These are phyloP conservation scores for Cicer judaicum DNA, from an alignment of 306 rosid genomes.

Conservation along the genomic window DNA sequence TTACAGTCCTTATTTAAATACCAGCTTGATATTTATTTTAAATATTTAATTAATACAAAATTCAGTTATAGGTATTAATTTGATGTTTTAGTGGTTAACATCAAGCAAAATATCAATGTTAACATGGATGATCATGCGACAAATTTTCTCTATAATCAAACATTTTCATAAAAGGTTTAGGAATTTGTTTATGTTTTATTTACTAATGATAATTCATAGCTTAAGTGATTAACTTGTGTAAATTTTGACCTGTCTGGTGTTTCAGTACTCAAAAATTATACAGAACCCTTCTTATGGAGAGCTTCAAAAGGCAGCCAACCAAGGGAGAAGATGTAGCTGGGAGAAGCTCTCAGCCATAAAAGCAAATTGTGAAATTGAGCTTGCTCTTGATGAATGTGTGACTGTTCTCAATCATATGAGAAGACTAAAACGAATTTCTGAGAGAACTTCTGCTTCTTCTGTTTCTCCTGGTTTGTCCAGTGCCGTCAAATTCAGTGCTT, in stretches of 20 bases:
- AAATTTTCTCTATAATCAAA: constrained; percentile 15
- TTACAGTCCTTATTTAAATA: neutral
- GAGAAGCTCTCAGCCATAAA: constrained; percentile 96
- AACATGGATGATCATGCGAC: neutral
- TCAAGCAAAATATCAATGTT: constrained; percentile 2
- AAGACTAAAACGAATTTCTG: constrained; percentile 75
- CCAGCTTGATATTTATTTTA: constrained; percentile 2
- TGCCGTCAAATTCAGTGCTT: constrained; percentile 68
- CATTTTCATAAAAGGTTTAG: neutral
- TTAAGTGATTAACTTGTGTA: constrained; percentile 39
- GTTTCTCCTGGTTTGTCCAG: constrained; percentile 65
- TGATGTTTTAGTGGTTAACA: constrained; percentile 19
- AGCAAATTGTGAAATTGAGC: constrained; percentile 95
- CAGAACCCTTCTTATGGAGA: constrained; percentile 87
- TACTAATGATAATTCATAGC: constrained; percentile 22
- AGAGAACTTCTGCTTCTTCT: constrained; percentile 72
- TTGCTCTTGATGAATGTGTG: constrained; percentile 89
- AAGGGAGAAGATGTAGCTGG: constrained; percentile 98
- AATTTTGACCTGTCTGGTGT: constrained; percentile 10
- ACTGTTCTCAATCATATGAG: constrained; percentile 91
- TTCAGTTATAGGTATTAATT: neutral
- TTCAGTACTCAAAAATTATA: constrained; percentile 84
- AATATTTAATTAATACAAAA: neutral
- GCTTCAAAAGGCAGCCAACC: constrained; percentile 97
- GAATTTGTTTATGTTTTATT: constrained; percentile 26